Evolutionary conservation across 2,329 filamentous ascomycete species (phyloP).

Genomic region (Aspergillus uvarum): DNA sequence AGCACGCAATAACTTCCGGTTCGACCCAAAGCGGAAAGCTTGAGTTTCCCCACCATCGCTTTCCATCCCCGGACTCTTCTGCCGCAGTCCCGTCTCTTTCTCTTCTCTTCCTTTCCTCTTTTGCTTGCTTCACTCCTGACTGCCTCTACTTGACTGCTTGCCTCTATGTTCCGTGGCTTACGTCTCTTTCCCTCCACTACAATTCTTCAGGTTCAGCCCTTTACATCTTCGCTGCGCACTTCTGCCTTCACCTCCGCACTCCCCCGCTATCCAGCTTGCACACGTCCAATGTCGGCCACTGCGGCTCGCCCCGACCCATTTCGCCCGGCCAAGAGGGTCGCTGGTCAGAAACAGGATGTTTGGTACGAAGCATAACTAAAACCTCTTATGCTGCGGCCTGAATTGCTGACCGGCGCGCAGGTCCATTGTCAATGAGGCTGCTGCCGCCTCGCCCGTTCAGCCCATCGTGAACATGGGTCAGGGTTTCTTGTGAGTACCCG

Average conservation of each 20-base stretch:
- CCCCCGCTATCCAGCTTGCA: conserved; percentile 22
- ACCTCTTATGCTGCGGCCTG: not conserved
- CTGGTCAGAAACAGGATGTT: conserved; percentile 53
- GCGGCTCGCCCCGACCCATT: conserved; percentile 43
- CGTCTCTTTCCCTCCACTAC: conserved; percentile 1
- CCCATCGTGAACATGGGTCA: conserved; percentile 70
- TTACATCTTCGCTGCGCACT: conserved; percentile 2
- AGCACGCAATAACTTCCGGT: conserved; percentile 8
- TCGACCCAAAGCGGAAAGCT: not conserved
- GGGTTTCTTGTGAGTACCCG: conserved; percentile 53
- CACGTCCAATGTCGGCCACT: conserved; percentile 42
- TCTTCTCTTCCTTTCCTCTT: conserved; percentile 5
- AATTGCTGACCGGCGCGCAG: conserved; percentile 34
- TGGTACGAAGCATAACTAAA: conserved; percentile 35
- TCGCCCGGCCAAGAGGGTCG: conserved; percentile 49
- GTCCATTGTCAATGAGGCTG: conserved; percentile 68
- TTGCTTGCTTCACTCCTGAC: not conserved
- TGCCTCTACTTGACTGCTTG: not conserved
- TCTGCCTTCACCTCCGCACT: conserved; percentile 5
- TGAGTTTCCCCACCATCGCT: not conserved
- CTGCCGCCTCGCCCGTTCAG: conserved; percentile 61
- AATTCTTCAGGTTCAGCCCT: not conserved
- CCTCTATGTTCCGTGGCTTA: conserved; percentile 13
- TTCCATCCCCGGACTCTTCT: conserved; percentile 1
- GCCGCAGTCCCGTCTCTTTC: conserved; percentile 1